Evolutionary conservation across 345 rosid species (phyloP).

Genomic region (Gossypium arboreum): DNA sequence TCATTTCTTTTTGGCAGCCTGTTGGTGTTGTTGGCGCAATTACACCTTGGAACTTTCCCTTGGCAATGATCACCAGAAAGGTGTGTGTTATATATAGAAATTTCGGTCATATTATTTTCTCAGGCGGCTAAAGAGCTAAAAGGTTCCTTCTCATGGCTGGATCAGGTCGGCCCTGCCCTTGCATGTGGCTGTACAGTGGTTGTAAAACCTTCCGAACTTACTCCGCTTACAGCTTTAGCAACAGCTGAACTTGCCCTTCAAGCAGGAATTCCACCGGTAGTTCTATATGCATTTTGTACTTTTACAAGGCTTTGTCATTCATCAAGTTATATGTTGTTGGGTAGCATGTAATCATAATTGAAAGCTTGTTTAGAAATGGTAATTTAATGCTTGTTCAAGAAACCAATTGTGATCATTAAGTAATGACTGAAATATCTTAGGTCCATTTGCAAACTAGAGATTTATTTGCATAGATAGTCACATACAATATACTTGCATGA

Average conservation of each 20-base stretch:
- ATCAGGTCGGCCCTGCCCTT: slow-evolving; percentile 96
- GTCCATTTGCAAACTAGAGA: no score
- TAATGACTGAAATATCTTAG: background rate
- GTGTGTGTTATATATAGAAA: slow-evolving; percentile 33
- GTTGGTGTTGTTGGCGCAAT: slow-evolving; percentile 95
- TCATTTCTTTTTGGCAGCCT: slow-evolving; percentile 56
- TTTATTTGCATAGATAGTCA: background rate
- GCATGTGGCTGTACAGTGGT: slow-evolving; percentile 98
- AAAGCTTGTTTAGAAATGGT: background rate
- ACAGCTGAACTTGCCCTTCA: slow-evolving; percentile 93
- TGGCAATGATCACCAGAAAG: slow-evolving; percentile 99
- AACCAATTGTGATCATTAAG: background rate
- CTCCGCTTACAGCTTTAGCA: slow-evolving; percentile 93
- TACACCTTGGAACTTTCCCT: slow-evolving; percentile 96
- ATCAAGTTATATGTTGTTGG: background rate
- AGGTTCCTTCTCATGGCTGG: slow-evolving; percentile 21
- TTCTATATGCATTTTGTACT: slow-evolving; percentile 17
- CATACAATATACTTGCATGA: background rate
- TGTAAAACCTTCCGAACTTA: slow-evolving; percentile 91
- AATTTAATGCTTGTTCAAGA: background rate
- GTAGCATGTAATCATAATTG: background rate
- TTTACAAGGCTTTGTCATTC: background rate
- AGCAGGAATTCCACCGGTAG: slow-evolving; percentile 98
- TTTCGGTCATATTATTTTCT: background rate
- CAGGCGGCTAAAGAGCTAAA: slow-evolving; percentile 11